Base-by-base conservation (phyloP, 2,329 filamentous ascomycete species). In the Colletotrichum gloeosporioides region DNA sequence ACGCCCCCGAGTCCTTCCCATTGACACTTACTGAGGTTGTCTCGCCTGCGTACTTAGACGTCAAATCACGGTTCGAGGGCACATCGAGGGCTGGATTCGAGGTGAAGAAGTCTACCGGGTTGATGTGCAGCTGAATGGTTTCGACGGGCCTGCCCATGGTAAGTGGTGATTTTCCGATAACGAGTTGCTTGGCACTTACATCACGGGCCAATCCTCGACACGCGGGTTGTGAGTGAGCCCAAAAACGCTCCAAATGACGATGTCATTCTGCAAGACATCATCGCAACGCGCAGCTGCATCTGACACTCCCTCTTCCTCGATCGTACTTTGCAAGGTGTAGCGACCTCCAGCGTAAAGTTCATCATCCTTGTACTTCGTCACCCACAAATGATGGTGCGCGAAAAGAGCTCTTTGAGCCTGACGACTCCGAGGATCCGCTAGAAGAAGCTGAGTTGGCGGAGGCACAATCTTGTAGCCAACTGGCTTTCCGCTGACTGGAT, bases 191-290 rank as follows among this genome's bases (percentile, higher is more conserved):
- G 34, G 8, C 22, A 25, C 55, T 62, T 34, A 63, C 90, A 92
- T 92, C 59, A 92, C 87, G 0, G 90, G 90, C 82, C 90, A 91
- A 79, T 91, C 90, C 81, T 92, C 90, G 13, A 89, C 86, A 36
- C 88, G 82, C 0, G 88, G 88, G 71, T 90, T 86, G 76, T 92
- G 90, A 32, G 90, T 92, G 75, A 92, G 87, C 31, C 82, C 82
- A 57, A 91, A 90, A 79, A 92, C 90, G 22, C 91, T 82, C 77
- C 87, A 92, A 66, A 90, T 84, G 5, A 92, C 90, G 18, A 92
- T 85, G 79, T 92, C 90, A 5, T 87, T 86, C 76, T 92, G 89
- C 73, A 88, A 86, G 63, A 91, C 88, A 67, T 84, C 85, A 69
- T 91, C 90, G 72, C 88, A 59, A 8, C 69, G 29, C n/a, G 39